Evolutionary conservation across 257 asterid species (phyloP).

Genomic region (Solanum medicagineum): DNA sequence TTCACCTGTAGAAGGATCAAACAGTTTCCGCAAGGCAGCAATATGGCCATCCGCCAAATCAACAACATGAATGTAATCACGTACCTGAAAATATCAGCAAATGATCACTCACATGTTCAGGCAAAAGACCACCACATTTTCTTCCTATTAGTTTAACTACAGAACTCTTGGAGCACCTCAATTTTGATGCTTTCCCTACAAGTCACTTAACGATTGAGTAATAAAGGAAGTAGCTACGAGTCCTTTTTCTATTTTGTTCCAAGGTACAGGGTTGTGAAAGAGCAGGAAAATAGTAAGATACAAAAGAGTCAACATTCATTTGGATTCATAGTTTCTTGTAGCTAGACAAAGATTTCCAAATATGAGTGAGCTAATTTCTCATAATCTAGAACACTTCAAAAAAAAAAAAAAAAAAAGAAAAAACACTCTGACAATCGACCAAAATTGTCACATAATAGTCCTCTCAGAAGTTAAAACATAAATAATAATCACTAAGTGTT

Average conservation of each 20-base stretch:
- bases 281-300: not conserved
- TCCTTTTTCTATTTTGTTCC: not conserved
- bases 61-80: slow-evolving; percentile 3
- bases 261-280: not conserved
- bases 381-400: not conserved
- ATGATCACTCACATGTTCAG: not conserved
- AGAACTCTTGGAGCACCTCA: not conserved
- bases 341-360: not conserved
- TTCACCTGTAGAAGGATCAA: not conserved
- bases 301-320: not conserved
- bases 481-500: not conserved
- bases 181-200: not conserved
- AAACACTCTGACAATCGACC: not conserved
- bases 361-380: not conserved
- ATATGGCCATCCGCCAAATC: slow-evolving; percentile 1
- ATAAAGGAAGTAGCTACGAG: not conserved
- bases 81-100: not conserved
- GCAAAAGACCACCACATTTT: not conserved
- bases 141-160: not conserved
- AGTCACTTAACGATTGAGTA: not conserved
- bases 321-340: not conserved
- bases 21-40: not conserved
- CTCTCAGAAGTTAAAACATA: not conserved
- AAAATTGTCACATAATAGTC: not conserved
- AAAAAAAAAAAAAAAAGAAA: too few species aligned